phyloP scores from a whole-genome alignment of 805 yeast genomes.

The Kuraishia ogatae region DNA sequence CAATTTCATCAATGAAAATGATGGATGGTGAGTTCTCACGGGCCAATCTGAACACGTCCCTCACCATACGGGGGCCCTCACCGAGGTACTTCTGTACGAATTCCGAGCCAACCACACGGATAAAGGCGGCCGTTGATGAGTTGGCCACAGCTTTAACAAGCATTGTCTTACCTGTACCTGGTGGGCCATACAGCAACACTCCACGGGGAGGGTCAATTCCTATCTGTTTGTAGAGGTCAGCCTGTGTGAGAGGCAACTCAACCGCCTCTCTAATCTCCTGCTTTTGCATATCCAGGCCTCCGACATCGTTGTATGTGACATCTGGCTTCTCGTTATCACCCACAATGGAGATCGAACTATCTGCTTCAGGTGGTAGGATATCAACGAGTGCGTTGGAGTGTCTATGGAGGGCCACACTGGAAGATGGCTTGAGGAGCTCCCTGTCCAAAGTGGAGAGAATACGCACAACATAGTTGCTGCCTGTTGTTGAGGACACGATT shows the following conservation, averaged over 20 bases:
- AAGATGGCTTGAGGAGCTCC: constrained; percentile 87
- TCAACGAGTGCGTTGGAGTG: constrained; percentile 97
- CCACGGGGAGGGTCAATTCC: constrained; percentile 99
- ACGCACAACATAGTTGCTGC: constrained; percentile 93
- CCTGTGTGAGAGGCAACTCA: constrained; percentile 91
- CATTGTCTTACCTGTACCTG: constrained; percentile 99
- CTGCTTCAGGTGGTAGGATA: constrained; percentile 97
- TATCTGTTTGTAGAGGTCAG: constrained; percentile 91
- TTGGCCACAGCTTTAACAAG: constrained; percentile 98
- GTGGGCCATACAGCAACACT: constrained; percentile 96
- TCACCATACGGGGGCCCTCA: constrained; percentile 99
- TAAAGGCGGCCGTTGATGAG: constrained; percentile 89
- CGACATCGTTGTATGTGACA: constrained; percentile 94
- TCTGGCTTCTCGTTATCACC: constrained; percentile 92
- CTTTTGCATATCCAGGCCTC: constrained; percentile 98
- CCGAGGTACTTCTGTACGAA: constrained; percentile 97
- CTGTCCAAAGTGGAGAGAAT: constrained; percentile 91
- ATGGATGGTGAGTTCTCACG: constrained; percentile 96
- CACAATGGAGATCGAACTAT: constrained; percentile 88
- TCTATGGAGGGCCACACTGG: constrained; percentile 95
- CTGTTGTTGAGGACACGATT: constrained; percentile 95
- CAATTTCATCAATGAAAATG: constrained; percentile 96
- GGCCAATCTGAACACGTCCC: constrained; percentile 96
- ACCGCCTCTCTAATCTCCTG: constrained; percentile 99
- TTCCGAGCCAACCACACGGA: constrained; percentile 96